A percentile compares a stretch with the other conserved stretches of the same genome.
Evolutionary conservation across 345 rosid genomes (phyloP).

Genomic region (Gossypium longicalyx): DNA sequence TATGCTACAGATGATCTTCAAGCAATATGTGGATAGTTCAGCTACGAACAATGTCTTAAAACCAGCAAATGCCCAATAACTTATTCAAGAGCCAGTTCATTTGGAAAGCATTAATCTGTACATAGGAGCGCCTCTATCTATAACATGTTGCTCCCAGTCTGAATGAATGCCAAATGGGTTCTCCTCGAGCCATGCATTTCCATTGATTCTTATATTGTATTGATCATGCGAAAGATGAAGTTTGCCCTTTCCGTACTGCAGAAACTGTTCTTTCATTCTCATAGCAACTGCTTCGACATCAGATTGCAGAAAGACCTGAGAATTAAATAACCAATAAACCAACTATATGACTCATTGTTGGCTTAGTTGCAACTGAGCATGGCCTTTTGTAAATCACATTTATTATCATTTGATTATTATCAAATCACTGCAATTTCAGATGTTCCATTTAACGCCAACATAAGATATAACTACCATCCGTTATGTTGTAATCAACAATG

Average conservation of each 20-base stretch:
- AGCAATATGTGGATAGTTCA: neutral
- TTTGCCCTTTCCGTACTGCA: constrained; percentile 46
- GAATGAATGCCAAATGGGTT: constrained; percentile 61
- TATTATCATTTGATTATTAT: neutral
- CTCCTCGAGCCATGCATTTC: constrained; percentile 45
- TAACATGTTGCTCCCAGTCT: constrained; percentile 67
- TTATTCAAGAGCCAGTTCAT: constrained; percentile 5
- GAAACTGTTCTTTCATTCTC: constrained; percentile 50
- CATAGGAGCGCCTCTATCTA: constrained; percentile 53
- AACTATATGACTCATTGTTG: neutral
- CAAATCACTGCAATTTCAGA: neutral
- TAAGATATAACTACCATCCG: neutral
- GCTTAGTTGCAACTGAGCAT: neutral
- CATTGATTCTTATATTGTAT: constrained; percentile 3
- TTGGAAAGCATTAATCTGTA: constrained; percentile 52
- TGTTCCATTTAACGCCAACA: neutral
- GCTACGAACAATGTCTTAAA: neutral
- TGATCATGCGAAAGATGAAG: constrained; percentile 27
- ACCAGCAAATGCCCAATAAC: neutral
- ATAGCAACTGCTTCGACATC: constrained; percentile 52
- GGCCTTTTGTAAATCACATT: neutral
- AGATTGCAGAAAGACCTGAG: constrained; percentile 61
- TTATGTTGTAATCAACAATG: neutral
- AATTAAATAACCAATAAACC: neutral
- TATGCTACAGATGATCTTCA: neutral